A percentile compares a stretch with the other conserved stretches of the same genome.
Evolutionary conservation across 805 yeast genomes (phyloP).

Genomic region (Wickerhamomyces strasburgensis): DNA sequence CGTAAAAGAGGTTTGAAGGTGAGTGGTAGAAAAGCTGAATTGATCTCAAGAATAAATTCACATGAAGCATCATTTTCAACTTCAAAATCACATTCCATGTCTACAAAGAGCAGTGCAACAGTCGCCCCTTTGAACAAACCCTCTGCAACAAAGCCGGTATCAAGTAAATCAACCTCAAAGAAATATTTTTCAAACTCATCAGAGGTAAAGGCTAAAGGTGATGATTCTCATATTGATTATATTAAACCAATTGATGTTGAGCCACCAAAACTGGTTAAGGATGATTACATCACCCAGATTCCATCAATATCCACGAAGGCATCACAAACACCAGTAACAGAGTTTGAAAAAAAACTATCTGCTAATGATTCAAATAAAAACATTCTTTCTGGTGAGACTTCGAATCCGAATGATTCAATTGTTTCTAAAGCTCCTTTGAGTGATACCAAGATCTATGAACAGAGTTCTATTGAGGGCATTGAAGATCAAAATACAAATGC

Average conservation of each 20-base stretch:
- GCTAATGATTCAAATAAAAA: neutral
- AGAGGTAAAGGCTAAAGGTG: constrained; percentile 42
- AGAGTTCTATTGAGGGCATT: constrained; percentile 14
- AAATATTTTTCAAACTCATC: constrained; percentile 22
- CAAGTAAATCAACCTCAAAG: constrained; percentile 5
- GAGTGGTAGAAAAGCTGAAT: constrained; percentile 56
- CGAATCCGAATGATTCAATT: constrained; percentile 15
- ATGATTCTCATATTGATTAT: constrained; percentile 52
- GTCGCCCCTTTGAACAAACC: constrained; percentile 1
- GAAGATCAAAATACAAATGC: constrained; percentile 16
- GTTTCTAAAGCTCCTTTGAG: constrained; percentile 25
- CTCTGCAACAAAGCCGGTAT: neutral
- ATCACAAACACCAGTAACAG: constrained; percentile 32
- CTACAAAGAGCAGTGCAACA: constrained; percentile 9
- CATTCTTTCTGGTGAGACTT: neutral
- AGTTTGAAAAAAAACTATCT: constrained; percentile 22
- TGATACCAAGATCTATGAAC: constrained; percentile 20
- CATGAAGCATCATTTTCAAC: constrained; percentile 19
- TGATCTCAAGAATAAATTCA: constrained; percentile 34
- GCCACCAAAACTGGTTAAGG: constrained; percentile 40
- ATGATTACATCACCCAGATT: constrained; percentile 38
- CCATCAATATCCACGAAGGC: constrained; percentile 48
- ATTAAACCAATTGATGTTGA: constrained; percentile 33
- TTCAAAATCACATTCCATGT: constrained; percentile 8
- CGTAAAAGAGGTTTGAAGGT: constrained; percentile 54